These are phyloP conservation scores for Cladosporium sp. DNA, from an alignment of 2,329 filamentous ascomycete species.

Conservation along the genomic window DNA sequence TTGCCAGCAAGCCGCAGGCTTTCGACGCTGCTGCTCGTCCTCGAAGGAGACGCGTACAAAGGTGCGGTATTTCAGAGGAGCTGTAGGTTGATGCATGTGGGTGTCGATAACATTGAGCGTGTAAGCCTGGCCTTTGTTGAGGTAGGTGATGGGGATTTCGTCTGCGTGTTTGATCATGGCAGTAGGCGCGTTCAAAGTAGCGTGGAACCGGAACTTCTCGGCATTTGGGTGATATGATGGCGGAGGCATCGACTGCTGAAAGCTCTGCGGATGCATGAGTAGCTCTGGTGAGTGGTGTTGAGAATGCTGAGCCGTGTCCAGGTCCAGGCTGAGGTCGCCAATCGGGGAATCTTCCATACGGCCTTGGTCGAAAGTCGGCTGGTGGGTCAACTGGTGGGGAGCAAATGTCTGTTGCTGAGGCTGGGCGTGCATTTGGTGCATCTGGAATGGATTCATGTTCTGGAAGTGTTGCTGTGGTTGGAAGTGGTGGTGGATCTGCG, in stretches of 20 bases:
- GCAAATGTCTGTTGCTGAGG: conserved; percentile 60
- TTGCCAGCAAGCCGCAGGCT: conserved; percentile 82
- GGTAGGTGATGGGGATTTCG: conserved; percentile 94
- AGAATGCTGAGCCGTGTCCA: conserved; percentile 61
- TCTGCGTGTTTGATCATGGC: conserved; percentile 90
- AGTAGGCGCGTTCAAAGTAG: conserved; percentile 88
- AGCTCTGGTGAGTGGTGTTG: conserved; percentile 63
- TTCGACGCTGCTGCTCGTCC: conserved; percentile 86
- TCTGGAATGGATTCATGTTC: conserved; percentile 70
- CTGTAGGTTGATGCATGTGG: conserved; percentile 57
- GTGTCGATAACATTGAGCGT: conserved; percentile 83
- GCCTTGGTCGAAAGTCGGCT: conserved; percentile 74
- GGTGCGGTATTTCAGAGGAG: conserved; percentile 77
- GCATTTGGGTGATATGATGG: conserved; percentile 42
- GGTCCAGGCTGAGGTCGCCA: conserved; percentile 56
- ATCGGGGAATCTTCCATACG: conserved; percentile 67
- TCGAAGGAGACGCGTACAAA: conserved; percentile 96
- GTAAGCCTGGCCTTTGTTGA: conserved; percentile 97
- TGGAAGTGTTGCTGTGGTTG: conserved; percentile 54
- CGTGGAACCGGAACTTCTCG: conserved; percentile 79
- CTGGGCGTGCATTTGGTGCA: conserved; percentile 46
- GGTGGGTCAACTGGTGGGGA: conserved; percentile 77
- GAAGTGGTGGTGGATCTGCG: conserved; percentile 61
- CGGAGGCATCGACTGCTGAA: conserved; percentile 51
- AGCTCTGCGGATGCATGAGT: conserved; percentile 55